Base-by-base conservation (phyloP, 176 grass and related monocot genomes). In the Phyllostachys edulis region DNA sequence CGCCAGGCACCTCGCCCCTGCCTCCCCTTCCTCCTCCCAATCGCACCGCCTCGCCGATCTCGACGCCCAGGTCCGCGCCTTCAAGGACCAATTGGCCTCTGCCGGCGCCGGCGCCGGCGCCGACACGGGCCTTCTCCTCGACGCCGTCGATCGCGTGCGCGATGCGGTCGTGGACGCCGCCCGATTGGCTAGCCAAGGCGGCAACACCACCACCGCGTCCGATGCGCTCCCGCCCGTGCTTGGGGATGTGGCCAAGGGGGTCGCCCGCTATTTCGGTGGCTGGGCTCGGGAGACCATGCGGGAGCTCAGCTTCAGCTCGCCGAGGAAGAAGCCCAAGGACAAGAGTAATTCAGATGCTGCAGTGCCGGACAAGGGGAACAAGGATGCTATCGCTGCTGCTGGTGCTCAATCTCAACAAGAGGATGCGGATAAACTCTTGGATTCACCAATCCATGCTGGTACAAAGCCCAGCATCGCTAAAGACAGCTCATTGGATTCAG, bases 251-350 rank as follows among this genome's bases (percentile, higher is more conserved):
- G 85, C 73, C 41, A 71, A 55, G 64, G 86, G 91, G 55, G 54
- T 91, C 46, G 79, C 82, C 14, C 79, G 50, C 27, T 91, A 86
- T 39, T 36, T 97, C 16, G 79, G 67, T 0, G 68, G 71, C 69
- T 75, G 92, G 67, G 86, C 90, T 26, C 70, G 76, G 57, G 90
- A 86, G 24, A 85, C 91, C 45, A 23, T 97, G 16, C 57, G 75
- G 55, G 95, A 85, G 42, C 68, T 94, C 63, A 80, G 54, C 63
- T 59, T 94, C 49, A 71, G 47, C 63, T 60, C 88, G 75, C 79
- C 81, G 71, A 63, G 76, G 21, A 87, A 68, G 46, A 93, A 88
- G 39, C 50, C 86, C 67, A 83, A 87, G 79, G 69, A 67, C 50
- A 42, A 9, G 41, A 42, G 41, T 42, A 8, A 42, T 42, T 8